These are phyloP conservation scores for Leishmania turanica DNA, from an alignment of 208 protist genomes.

Conservation along the genomic window DNA sequence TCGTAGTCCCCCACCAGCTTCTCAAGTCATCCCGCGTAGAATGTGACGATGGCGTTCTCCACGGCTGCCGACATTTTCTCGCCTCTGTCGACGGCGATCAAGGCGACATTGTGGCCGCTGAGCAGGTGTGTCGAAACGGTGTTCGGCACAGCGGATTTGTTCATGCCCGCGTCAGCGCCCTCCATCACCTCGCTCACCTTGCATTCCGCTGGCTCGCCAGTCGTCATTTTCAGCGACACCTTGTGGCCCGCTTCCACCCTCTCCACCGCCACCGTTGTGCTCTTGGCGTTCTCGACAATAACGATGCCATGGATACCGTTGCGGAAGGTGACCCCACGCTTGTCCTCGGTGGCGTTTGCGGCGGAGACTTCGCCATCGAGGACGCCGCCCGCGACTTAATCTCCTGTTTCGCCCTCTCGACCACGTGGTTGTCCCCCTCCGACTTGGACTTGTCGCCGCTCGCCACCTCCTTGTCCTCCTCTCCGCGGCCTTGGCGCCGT, in stretches of 20 bases:
- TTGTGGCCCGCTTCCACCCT: conserved; percentile 22
- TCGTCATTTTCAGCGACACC: conserved; percentile 26
- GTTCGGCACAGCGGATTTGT: conserved; percentile 16
- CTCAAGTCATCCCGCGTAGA: conserved; percentile 30
- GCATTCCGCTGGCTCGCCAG: conserved; percentile 25
- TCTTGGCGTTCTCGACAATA: conserved; percentile 31
- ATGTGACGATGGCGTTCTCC: conserved; percentile 19
- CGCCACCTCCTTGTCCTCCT: neutral
- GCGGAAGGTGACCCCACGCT: neutral
- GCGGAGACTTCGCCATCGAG: neutral
- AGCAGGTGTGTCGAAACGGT: conserved; percentile 31
- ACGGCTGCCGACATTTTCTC: conserved; percentile 25
- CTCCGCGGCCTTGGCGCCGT: neutral
- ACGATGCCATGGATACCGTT: conserved; percentile 32
- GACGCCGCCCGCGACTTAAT: too few species aligned
- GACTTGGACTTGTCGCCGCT: conserved; percentile 4
- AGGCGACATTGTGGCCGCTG: conserved; percentile 26
- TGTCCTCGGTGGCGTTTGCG: conserved; percentile 1
- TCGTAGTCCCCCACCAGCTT: conserved; percentile 25
- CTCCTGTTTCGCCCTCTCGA: neutral
- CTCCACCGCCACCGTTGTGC: conserved; percentile 24
- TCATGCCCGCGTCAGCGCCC: conserved; percentile 16
- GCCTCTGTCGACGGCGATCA: conserved; percentile 25
- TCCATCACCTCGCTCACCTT: conserved; percentile 20
- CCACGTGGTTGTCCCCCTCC: neutral